phyloP scores from a whole-genome alignment of 2,329 filamentous ascomycete species.

The Stachybotrys chartarum region DNA sequence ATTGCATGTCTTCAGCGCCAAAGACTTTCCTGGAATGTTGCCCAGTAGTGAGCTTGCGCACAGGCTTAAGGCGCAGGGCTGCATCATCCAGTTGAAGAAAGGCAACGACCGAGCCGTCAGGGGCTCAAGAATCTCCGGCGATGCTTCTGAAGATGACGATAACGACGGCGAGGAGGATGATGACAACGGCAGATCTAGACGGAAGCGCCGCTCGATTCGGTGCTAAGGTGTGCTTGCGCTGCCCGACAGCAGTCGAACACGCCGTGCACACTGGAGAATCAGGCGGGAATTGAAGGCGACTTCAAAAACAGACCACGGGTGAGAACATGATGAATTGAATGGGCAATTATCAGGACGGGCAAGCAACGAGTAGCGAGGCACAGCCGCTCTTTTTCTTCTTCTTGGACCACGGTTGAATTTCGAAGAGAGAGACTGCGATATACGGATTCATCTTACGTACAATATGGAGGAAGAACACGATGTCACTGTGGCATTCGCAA shows the following conservation, averaged over 20 bases:
- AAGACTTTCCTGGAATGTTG: conserved; percentile 80
- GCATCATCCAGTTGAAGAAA: conserved; percentile 81
- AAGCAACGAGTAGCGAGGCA: background rate
- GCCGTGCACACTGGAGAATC: too few relatives aligned
- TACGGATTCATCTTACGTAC: too few relatives aligned
- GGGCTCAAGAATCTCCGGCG: conserved; percentile 9
- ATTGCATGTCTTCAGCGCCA: conserved; percentile 78
- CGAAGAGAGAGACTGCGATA: too few relatives aligned
- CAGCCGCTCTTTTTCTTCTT: background rate
- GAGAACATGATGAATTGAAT: background rate
- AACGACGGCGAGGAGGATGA: conserved; percentile 38
- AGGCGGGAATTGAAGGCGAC: too few relatives aligned
- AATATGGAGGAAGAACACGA: too few relatives aligned
- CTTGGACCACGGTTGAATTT: background rate
- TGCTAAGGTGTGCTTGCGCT: conserved; percentile 2
- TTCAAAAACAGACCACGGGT: too few relatives aligned
- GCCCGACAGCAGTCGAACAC: too few relatives aligned
- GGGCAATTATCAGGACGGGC: background rate
- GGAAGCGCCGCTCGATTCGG: conserved; percentile 11
- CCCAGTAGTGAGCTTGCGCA: conserved; percentile 70
- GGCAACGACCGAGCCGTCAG: conserved; percentile 59
- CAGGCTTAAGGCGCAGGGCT: conserved; percentile 69
- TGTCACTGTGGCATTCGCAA: too few relatives aligned
- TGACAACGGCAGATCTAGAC: conserved; percentile 8
- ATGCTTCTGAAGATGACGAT: conserved; percentile 19